Conservation (phyloP, 2,329 filamentous ascomycete genomes). For the Fusarium proliferatum region DNA sequence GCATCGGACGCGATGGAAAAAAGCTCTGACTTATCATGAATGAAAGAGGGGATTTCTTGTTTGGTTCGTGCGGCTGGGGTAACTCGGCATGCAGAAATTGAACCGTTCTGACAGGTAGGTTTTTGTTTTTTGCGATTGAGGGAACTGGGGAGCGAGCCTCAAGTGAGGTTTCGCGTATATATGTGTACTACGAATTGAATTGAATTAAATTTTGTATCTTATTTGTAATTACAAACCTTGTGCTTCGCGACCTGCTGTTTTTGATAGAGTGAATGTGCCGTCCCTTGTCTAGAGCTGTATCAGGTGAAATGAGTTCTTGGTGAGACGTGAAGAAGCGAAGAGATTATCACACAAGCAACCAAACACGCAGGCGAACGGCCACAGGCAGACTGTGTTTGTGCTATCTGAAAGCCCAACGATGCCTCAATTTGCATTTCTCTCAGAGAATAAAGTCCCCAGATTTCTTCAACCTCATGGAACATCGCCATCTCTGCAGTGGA, state of each 20-base stretch:
- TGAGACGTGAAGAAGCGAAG: slow-evolving; percentile 24
- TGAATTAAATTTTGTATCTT: background rate
- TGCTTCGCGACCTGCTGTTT: background rate
- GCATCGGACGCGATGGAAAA: slow-evolving; percentile 94
- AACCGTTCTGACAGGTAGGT: slow-evolving; percentile 18
- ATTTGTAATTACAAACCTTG: background rate
- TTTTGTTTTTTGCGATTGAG: background rate
- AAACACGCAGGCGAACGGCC: background rate
- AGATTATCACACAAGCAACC: background rate
- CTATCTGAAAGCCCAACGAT: background rate
- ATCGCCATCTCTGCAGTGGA: slow-evolving; percentile 34
- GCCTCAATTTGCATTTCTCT: background rate
- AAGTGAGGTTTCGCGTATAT: slow-evolving; percentile 10
- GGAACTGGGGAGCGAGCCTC: background rate
- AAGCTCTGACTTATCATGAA: slow-evolving; percentile 85
- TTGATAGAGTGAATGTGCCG: background rate
- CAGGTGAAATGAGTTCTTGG: slow-evolving; percentile 31
- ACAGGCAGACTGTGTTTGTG: background rate
- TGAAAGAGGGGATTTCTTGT: slow-evolving; percentile 46
- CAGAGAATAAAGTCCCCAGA: background rate
- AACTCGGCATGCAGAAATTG: slow-evolving; percentile 12
- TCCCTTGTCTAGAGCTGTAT: background rate
- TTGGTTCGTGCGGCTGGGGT: slow-evolving; percentile 15
- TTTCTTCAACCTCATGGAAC: slow-evolving; percentile 1
- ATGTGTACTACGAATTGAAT: background rate